A percentile compares a stretch with the other conserved stretches of the same genome.
Evolutionary conservation across 305 asterid species (phyloP).

Genomic region (Stenogyne calaminthoides): DNA sequence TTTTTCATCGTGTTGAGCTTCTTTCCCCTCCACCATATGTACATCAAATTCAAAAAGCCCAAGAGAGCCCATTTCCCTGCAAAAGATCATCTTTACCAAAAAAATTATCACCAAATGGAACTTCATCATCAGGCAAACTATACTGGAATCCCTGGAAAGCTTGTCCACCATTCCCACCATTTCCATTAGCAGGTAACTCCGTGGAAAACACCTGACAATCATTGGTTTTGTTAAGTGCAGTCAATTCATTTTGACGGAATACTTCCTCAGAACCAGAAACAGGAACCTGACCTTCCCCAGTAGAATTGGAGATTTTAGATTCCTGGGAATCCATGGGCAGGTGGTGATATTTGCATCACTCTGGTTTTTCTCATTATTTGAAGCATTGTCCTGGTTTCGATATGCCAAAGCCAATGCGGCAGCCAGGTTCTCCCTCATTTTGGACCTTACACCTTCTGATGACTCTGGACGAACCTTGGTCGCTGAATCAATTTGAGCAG

Average conservation of each 20-base stretch:
- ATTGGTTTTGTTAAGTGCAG: conserved; percentile 35
- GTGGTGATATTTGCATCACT: conserved; percentile 21
- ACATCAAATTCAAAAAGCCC: conserved; percentile 89
- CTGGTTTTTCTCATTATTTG: conserved; percentile 41
- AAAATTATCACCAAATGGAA: conserved; percentile 71
- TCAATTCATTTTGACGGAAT: conserved; percentile 35
- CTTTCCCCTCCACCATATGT: conserved; percentile 53
- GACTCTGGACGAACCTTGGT: conserved; percentile 62
- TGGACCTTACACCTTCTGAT: conserved; percentile 78
- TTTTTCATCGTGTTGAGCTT: conserved; percentile 45
- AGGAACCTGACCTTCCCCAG: conserved; percentile 33
- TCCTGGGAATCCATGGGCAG: conserved; percentile 43
- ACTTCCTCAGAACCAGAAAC: conserved; percentile 38
- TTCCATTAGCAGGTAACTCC: conserved; percentile 44
- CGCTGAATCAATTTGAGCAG: conserved; percentile 47
- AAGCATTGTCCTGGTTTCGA: conserved; percentile 42
- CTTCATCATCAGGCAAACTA: conserved; percentile 69
- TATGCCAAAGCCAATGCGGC: conserved; percentile 69
- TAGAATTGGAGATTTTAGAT: conserved; percentile 36
- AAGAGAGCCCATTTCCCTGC: conserved; percentile 98
- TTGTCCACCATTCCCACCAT: conserved; percentile 41
- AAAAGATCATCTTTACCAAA: conserved; percentile 90
- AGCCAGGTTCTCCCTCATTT: conserved; percentile 92
- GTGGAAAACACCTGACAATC: conserved; percentile 42
- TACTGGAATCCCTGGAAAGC: conserved; percentile 55